These are phyloP conservation scores for Solanum hybrid DNA, from an alignment of 305 asterid genomes.

Conservation along the genomic window DNA sequence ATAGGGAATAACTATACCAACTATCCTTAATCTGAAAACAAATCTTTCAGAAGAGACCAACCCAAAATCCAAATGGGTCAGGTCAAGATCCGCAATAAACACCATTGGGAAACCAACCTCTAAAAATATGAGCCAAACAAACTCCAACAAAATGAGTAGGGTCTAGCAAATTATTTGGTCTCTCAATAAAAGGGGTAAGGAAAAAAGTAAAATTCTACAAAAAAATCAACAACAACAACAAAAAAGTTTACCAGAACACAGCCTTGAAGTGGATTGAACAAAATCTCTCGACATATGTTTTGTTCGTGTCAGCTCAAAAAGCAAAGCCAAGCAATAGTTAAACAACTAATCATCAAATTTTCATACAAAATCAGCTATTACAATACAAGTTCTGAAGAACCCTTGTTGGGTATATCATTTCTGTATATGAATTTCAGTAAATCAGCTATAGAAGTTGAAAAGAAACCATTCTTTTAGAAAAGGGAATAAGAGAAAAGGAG, in stretches of 20 bases:
- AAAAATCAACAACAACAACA: not conserved
- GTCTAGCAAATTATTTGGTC: not conserved
- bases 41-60: not conserved
- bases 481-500: not conserved
- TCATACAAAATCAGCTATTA: not conserved
- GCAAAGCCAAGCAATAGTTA: not conserved
- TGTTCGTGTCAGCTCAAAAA: not conserved
- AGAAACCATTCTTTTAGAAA: not conserved
- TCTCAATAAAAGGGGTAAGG: not conserved
- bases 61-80: not conserved
- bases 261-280: constrained; percentile 20
- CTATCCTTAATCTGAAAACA: not conserved
- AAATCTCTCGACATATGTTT: constrained; percentile 36
- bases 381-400: not conserved
- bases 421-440: not conserved
- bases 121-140: not conserved
- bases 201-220: not conserved
- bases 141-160: not conserved
- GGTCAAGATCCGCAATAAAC: not conserved
- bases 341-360: not conserved
- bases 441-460: not conserved
- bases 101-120: not conserved
- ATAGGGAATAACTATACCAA: not conserved
- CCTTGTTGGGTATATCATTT: not conserved
- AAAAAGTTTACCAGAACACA: constrained; percentile 28